phyloP scores from a whole-genome alignment of 495 filamentous ascomycete species.

The Thermothielavioides terrestris region DNA sequence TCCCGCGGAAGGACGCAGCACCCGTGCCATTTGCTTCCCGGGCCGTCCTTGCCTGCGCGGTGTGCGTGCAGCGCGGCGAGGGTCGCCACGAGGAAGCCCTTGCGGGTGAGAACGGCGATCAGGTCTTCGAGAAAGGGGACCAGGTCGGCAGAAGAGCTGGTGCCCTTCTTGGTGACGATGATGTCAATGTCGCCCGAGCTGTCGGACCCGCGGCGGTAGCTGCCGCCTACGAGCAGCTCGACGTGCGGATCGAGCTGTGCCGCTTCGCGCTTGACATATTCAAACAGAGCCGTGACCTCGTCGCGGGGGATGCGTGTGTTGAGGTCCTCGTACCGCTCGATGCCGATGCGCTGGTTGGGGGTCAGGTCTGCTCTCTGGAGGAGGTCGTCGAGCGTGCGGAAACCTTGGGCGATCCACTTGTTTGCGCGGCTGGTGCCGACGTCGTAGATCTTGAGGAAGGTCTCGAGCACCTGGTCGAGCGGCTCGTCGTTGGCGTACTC shows the following conservation, averaged over 20 bases:
- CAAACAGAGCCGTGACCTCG: slow-evolving; percentile 66
- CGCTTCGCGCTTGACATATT: slow-evolving; percentile 55
- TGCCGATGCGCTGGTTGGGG: slow-evolving; percentile 64
- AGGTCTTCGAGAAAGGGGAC: slow-evolving; percentile 57
- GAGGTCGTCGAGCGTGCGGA: slow-evolving; percentile 67
- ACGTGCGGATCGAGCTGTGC: slow-evolving; percentile 48
- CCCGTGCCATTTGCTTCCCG: slow-evolving; percentile 76
- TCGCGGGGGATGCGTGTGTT: slow-evolving; percentile 68
- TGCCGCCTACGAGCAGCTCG: slow-evolving; percentile 69
- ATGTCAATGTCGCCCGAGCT: slow-evolving; percentile 78
- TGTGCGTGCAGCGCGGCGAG: slow-evolving; percentile 33
- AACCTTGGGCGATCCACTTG: slow-evolving; percentile 72
- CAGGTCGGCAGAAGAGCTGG: slow-evolving; percentile 50
- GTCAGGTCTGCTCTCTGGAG: slow-evolving; percentile 55
- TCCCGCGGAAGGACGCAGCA: slow-evolving; percentile 56
- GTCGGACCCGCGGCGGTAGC: slow-evolving; percentile 71
- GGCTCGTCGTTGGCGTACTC: slow-evolving; percentile 59
- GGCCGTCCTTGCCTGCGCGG: slow-evolving; percentile 20
- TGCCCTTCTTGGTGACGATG: slow-evolving; percentile 66
- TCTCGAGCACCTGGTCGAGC: slow-evolving; percentile 51
- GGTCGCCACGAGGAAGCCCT: slow-evolving; percentile 49
- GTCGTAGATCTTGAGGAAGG: slow-evolving; percentile 73
- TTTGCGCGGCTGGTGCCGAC: slow-evolving; percentile 63
- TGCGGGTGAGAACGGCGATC: slow-evolving; percentile 49
- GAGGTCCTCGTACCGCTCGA: slow-evolving; percentile 79